These are phyloP conservation scores for Coemansia umbellata DNA, from an alignment of 192 early-diverging fungal species.

Conservation along the genomic window DNA sequence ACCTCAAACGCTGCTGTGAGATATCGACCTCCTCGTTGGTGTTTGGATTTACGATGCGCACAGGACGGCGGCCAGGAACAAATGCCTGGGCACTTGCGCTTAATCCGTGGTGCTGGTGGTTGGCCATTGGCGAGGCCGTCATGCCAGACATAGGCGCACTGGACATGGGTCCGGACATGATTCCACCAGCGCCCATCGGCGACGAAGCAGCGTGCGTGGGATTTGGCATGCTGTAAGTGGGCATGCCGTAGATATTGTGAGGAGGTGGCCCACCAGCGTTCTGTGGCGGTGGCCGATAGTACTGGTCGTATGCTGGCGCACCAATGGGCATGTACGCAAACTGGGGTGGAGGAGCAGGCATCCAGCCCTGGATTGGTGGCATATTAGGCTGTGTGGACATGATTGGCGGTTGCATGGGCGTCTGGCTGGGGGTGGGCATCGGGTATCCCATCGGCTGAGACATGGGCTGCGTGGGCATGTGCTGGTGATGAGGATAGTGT, in stretches of 20 bases:
- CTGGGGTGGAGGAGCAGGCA: slow-evolving; percentile 36
- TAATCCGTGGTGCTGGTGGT: slow-evolving; percentile 31
- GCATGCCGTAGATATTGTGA: slow-evolving; percentile 40
- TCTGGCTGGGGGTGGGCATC: slow-evolving; percentile 33
- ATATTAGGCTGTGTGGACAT: slow-evolving; percentile 48
- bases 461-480: slow-evolving; percentile 39
- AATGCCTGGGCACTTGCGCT: slow-evolving; percentile 36
- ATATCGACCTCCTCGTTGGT: slow-evolving; percentile 69
- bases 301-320: slow-evolving; percentile 41
- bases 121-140: slow-evolving; percentile 40
- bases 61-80: slow-evolving; percentile 45
- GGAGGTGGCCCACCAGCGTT: slow-evolving; percentile 28
- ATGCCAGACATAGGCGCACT: slow-evolving; percentile 44
- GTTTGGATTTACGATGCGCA: slow-evolving; percentile 72
- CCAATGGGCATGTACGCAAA: slow-evolving; percentile 45
- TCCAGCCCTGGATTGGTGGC: slow-evolving; percentile 48
- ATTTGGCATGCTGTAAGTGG: slow-evolving; percentile 38
- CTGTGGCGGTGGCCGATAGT: slow-evolving; percentile 35
- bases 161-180: slow-evolving; percentile 24
- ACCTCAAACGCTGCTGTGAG: slow-evolving; percentile 39
- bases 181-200: slow-evolving; percentile 33
- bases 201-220: slow-evolving; percentile 23
- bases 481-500: slow-evolving; percentile 37
- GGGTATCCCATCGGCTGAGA: slow-evolving; percentile 45
- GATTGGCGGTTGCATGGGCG: slow-evolving; percentile 43